Conservation (phyloP, 2,329 filamentous ascomycete species). For the Chalaropsis thielavioides region DNA sequence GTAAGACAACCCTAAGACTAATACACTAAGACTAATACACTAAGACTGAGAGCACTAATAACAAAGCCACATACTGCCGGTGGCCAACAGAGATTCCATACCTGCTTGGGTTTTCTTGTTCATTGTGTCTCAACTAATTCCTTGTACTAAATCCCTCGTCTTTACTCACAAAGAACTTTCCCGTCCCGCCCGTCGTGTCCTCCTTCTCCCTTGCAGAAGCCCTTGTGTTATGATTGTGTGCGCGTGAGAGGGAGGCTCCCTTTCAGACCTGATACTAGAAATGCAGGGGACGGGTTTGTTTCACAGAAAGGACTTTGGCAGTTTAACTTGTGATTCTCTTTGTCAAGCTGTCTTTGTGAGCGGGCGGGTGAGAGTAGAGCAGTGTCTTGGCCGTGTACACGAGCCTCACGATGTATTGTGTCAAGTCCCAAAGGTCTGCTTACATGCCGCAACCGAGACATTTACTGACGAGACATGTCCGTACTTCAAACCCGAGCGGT, state of each 20-base stretch:
- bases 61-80: neutral
- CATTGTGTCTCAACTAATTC: neutral
- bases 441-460: too few relatives aligned
- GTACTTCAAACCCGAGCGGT: too few relatives aligned
- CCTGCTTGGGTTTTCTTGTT: neutral
- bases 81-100: neutral
- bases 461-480: too few relatives aligned
- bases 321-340: neutral
- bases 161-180: neutral
- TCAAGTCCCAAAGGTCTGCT: neutral
- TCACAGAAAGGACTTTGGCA: conserved; percentile 2
- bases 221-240: neutral
- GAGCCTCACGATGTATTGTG: neutral
- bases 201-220: neutral
- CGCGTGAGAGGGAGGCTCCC: neutral
- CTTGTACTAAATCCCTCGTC: neutral
- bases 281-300: neutral
- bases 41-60: neutral
- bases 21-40: too few relatives aligned
- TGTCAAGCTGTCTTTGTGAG: neutral
- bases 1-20: too few relatives aligned
- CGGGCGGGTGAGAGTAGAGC: neutral
- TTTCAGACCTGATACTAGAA: neutral
- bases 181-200: neutral
- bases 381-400: neutral